phyloP scores from a whole-genome alignment of 2,329 filamentous ascomycete species.

The Ceratocystiopsis brevicomis region DNA sequence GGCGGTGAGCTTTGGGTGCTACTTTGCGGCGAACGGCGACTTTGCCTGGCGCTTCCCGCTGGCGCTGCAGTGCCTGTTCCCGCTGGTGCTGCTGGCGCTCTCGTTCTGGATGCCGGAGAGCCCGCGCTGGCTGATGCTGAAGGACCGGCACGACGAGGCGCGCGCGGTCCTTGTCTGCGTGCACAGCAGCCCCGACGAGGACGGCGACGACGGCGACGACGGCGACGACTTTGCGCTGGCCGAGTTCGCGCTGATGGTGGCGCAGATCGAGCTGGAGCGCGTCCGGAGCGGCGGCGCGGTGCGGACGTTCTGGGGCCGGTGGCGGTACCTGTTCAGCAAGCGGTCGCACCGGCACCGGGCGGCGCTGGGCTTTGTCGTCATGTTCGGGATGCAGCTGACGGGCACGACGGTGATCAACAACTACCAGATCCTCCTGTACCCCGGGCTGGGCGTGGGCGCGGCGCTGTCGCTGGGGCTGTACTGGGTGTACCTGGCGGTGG shows the following conservation, averaged over 20 bases:
- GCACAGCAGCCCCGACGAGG: neutral
- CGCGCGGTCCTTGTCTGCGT: constrained; percentile 17
- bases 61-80: constrained; percentile 23
- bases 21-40: constrained; percentile 1
- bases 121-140: constrained; percentile 19
- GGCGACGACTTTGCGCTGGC: constrained; percentile 1
- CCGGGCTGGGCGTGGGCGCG: constrained; percentile 23
- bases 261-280: constrained; percentile 1
- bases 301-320: neutral
- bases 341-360: constrained; percentile 1
- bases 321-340: constrained; percentile 1
- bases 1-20: constrained; percentile 28
- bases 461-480: constrained; percentile 45
- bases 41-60: constrained; percentile 24
- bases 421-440: constrained; percentile 2
- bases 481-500: constrained; percentile 16
- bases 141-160: constrained; percentile 21
- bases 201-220: constrained; percentile 13
- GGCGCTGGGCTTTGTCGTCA: neutral
- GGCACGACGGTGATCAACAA: constrained; percentile 1
- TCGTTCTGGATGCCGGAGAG: constrained; percentile 19
- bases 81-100: constrained; percentile 14
- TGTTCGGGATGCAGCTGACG: constrained; percentile 4
- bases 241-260: constrained; percentile 11
- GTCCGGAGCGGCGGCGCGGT: neutral